A percentile compares a stretch with the other conserved stretches of the same genome.
Conservation (phyloP, 257 asterid species). For the Solanum commersonii region DNA sequence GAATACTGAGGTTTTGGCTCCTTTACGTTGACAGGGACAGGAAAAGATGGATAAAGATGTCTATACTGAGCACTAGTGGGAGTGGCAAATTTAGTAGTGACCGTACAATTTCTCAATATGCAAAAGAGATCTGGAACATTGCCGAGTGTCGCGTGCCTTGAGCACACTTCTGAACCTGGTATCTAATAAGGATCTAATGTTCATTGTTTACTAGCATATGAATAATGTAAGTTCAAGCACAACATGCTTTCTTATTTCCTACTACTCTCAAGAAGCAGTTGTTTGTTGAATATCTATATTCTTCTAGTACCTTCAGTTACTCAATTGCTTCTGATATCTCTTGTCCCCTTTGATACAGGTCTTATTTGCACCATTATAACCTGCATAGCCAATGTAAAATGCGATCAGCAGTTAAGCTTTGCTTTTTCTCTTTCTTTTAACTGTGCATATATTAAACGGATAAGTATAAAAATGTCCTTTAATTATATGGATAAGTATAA, state of each 20-base stretch:
- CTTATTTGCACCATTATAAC: neutral
- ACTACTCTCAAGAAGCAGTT: neutral
- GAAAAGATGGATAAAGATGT: conserved; percentile 87
- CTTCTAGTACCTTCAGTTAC: neutral
- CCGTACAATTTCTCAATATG: conserved; percentile 87
- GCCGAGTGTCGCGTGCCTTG: conserved; percentile 46
- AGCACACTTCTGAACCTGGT: neutral
- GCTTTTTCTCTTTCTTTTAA: neutral
- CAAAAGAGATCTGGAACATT: conserved; percentile 81
- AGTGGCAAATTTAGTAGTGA: conserved; percentile 97
- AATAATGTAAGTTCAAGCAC: neutral
- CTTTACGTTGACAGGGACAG: conserved; percentile 60
- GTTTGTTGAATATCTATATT: neutral
- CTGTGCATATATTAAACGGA: neutral
- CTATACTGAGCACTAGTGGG: conserved; percentile 94
- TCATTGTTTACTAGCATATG: neutral
- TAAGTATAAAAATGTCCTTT: neutral
- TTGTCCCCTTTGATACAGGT: neutral
- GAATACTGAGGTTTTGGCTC: neutral
- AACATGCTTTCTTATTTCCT: neutral
- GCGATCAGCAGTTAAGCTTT: neutral
- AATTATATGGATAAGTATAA: neutral
- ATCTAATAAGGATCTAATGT: neutral
- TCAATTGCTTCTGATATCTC: neutral
- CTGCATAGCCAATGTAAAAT: neutral